Percentiles rank a stretch among this genome's conserved stretches.
Conservation (phyloP, 2,329 filamentous ascomycete genomes). For the Ceratocystis albifundus region DNA sequence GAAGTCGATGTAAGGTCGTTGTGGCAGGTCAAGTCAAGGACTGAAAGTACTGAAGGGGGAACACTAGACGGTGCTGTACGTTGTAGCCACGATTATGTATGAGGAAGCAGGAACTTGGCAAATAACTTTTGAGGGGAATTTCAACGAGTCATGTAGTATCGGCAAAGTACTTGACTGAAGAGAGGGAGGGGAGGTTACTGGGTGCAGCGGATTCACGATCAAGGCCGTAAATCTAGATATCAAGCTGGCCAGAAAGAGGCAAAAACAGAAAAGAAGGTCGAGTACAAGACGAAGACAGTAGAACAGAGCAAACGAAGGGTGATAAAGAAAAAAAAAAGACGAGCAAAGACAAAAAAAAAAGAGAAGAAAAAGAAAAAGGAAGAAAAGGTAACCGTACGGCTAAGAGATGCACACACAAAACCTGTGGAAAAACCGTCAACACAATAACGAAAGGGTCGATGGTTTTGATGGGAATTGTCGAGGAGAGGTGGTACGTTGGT, state of each 20-base stretch:
- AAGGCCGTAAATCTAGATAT: conserved; percentile 18
- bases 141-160: not conserved
- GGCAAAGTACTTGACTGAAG: conserved; percentile 3
- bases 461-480: conserved; percentile 20
- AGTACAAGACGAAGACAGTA: conserved; percentile 10
- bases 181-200: not conserved
- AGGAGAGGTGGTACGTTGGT: conserved; percentile 23
- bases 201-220: conserved; percentile 19
- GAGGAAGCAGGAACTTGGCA: not conserved
- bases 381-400: conserved; percentile 11
- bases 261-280: conserved; percentile 11
- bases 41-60: not conserved
- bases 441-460: conserved; percentile 15
- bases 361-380: conserved; percentile 13
- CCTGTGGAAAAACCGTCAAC: conserved; percentile 20
- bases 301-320: not conserved
- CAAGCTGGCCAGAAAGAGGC: conserved; percentile 17
- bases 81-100: conserved; percentile 3
- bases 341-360: conserved; percentile 13
- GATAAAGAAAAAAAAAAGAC: conserved; percentile 7
- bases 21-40: not conserved
- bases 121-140: conserved; percentile 5
- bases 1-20: conserved; percentile 3
- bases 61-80: not conserved
- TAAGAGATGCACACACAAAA: conserved; percentile 22